These are phyloP conservation scores for Calonectria pauciramosa DNA, from an alignment of 2,329 filamentous ascomycete species.

Conservation along the genomic window DNA sequence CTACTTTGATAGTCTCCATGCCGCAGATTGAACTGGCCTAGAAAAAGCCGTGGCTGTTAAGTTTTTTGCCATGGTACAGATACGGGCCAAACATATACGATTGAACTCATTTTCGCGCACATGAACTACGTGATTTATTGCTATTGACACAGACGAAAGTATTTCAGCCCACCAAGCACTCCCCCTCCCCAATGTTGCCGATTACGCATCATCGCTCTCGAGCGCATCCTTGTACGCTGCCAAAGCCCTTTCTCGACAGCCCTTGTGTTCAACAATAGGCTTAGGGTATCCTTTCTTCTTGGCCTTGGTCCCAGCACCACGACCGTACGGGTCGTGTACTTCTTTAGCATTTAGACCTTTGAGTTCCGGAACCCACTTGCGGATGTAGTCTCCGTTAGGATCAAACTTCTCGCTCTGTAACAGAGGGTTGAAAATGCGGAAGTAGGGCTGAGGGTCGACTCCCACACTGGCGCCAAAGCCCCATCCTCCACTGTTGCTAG, in stretches of 20 bases:
- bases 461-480: slow-evolving; percentile 73
- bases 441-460: slow-evolving; percentile 90
- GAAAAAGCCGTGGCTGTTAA: slow-evolving; percentile 72
- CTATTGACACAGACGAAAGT: background rate
- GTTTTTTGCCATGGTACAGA: slow-evolving; percentile 73
- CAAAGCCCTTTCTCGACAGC: slow-evolving; percentile 76
- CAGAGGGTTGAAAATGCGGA: slow-evolving; percentile 89
- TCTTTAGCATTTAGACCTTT: slow-evolving; percentile 73
- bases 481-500: slow-evolving; percentile 79
- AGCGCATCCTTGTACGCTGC: slow-evolving; percentile 74
- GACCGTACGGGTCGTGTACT: slow-evolving; percentile 85
- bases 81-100: slow-evolving; percentile 71
- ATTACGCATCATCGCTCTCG: slow-evolving; percentile 44
- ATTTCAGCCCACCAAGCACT: background rate
- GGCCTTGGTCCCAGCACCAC: slow-evolving; percentile 71
- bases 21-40: slow-evolving; percentile 71
- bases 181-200: background rate
- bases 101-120: slow-evolving; percentile 28
- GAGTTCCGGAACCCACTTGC: slow-evolving; percentile 86
- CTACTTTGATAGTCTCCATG: slow-evolving; percentile 70
- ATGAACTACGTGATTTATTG: background rate
- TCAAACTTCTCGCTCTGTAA: slow-evolving; percentile 92
- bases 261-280: slow-evolving; percentile 82
- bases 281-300: slow-evolving; percentile 79
- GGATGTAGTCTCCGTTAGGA: slow-evolving; percentile 81